Base-by-base conservation (phyloP, 805 yeast species). In the Maudiozyma bulderi region DNA sequence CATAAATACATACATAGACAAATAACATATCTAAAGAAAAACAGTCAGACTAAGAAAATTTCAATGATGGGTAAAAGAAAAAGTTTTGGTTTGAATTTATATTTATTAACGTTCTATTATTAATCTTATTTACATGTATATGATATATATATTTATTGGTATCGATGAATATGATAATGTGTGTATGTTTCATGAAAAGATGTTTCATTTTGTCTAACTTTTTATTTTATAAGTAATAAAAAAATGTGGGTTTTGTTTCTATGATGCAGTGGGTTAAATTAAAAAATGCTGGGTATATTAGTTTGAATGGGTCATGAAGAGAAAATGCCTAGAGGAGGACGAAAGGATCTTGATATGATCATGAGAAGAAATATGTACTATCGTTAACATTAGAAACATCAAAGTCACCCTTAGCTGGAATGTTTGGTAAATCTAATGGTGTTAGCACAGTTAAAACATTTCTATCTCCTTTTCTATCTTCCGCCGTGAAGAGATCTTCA, bases 351-450 rank as follows among this genome's bases (percentile, higher is more conserved):
- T 20, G 2, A 39, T 28, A 7, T 28, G 14, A 10, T 40, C 43
- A 40, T 40, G 73, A 69, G 54, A 91, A 91, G 75, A 91, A 91
- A 66, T 91, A 91, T 33, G 75, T 74, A 53, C 96, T 86, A 45
- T 81, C 77, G 60, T 76, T 75, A 41, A 90, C 83, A 50, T 76
- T 77, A 39, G 71, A 68, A 37, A 91, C 95, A 60, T 91, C 95
- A 57, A 91, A 86, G 14, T 80, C 81, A 46, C 97, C 99, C 64
- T 78, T 82, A 45, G 75, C 70, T 11, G 96, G 96, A 40, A 87
- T 77, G 0, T 72, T 74, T 0, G 95, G 95, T 53, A 88, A 71
- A 42, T 65, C 68, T 57, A 88, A 72, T 6, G 95, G 95, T 8
- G 79, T 81, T 49, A 86, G 68, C 2, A 84, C 72, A 33, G 46